A percentile compares a stretch with the other conserved stretches of the same genome.
Conservation (phyloP, 306 rosid species). For the Rosa lucieae region DNA sequence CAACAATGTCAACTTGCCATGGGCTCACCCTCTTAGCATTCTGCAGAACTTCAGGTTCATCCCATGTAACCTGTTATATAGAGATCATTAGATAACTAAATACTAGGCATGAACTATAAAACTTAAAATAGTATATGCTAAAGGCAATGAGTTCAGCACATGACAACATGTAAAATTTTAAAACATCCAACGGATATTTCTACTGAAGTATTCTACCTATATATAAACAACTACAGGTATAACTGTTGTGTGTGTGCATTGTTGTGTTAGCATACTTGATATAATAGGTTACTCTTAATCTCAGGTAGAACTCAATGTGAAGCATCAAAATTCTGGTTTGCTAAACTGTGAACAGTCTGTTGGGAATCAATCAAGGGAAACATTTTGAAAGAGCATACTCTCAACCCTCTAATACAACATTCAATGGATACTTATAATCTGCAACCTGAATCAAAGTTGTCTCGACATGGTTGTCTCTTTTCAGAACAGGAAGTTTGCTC, state of each 20-base stretch:
- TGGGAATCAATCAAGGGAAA: background rate
- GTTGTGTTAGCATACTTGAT: background rate
- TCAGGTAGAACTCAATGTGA: background rate
- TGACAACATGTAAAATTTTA: too few relatives aligned
- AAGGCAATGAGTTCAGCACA: too few relatives aligned
- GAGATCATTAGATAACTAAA: slow-evolving; percentile 16
- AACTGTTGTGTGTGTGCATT: background rate
- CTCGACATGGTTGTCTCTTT: background rate
- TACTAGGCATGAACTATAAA: too few relatives aligned
- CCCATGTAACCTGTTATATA: slow-evolving; percentile 63
- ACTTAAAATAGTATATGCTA: too few relatives aligned
- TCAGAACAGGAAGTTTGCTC: background rate
- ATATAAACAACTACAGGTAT: too few relatives aligned
- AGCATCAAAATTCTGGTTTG: background rate
- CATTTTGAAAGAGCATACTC: background rate
- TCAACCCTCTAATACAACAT: background rate
- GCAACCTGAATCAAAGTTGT: background rate
- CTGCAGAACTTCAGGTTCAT: slow-evolving; percentile 62
- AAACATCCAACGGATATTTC: too few relatives aligned
- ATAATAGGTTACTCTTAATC: too few relatives aligned
- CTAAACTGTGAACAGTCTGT: background rate
- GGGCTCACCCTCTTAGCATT: slow-evolving; percentile 65
- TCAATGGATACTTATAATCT: background rate
- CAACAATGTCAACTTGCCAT: slow-evolving; percentile 64
- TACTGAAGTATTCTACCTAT: too few relatives aligned